Evolutionary conservation across 495 filamentous ascomycete genomes (phyloP).

Genomic region (Aspergillus ellipticus): DNA sequence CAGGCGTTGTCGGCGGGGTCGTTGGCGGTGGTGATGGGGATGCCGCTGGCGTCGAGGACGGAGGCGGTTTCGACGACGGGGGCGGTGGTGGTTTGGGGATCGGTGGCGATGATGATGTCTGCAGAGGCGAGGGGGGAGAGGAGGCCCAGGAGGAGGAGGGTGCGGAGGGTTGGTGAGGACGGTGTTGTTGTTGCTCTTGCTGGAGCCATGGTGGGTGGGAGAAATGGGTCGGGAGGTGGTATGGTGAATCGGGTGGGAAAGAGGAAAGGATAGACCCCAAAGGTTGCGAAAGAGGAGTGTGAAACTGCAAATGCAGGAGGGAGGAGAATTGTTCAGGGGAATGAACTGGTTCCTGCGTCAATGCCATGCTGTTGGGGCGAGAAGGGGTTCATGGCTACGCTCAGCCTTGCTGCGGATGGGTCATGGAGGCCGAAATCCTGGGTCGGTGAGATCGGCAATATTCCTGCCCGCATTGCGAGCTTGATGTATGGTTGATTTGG

Average conservation of each 20-base stretch:
- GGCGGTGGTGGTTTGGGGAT: not conserved
- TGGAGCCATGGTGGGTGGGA: not conserved
- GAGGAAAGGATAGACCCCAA: not conserved
- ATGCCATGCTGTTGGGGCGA: not conserved
- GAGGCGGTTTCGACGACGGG: slow-evolving; percentile 1
- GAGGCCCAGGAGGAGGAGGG: not conserved
- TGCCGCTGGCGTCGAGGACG: not conserved
- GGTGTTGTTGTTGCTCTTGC: not conserved
- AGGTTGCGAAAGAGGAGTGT: not conserved
- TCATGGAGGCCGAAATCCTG: not conserved
- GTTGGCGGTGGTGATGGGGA: not conserved
- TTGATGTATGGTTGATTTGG: not conserved
- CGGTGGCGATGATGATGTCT: not conserved
- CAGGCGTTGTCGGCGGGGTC: not conserved
- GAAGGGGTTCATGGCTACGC: no score
- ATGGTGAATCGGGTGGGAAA: not conserved
- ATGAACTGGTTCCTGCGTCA: not conserved
- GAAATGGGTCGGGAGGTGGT: not conserved
- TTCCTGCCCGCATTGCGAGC: not conserved
- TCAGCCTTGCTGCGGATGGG: not conserved
- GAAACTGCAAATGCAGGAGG: not conserved
- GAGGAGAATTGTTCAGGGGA: not conserved
- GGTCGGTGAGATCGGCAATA: not conserved
- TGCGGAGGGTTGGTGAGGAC: not conserved
- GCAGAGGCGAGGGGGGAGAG: not conserved